Evolutionary conservation across 225 moss, liverwort and hornwort species (phyloP).

Genomic region (Ulota crispa): DNA sequence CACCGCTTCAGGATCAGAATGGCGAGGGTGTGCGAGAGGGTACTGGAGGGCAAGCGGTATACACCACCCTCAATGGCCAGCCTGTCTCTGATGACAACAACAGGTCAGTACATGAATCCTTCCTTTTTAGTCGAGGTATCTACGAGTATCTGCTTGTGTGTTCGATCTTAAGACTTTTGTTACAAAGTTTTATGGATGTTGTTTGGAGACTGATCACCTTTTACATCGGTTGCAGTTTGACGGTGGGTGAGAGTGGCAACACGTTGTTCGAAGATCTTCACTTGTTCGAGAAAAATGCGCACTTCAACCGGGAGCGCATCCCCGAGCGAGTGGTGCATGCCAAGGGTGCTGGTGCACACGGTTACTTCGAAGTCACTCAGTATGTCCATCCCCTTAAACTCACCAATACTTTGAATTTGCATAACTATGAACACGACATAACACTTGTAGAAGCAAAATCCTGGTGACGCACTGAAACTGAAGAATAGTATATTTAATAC

Average conservation of each 20-base stretch:
- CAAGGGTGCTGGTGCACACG: conserved; percentile 77
- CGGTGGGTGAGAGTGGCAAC: conserved; percentile 72
- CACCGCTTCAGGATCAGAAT: not conserved
- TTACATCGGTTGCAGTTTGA: conserved; percentile 29
- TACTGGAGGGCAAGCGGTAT: conserved; percentile 17
- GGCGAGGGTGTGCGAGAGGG: conserved; percentile 21
- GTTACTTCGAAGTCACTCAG: conserved; percentile 94
- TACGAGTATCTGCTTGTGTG: not conserved
- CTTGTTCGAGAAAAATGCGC: conserved; percentile 51
- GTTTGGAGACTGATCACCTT: no score
- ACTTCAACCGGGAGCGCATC: conserved; percentile 53
- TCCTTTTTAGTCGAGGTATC: no score
- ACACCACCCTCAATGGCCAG: conserved; percentile 32
- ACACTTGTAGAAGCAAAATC: no score
- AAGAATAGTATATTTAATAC: not conserved
- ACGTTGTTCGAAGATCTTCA: conserved; percentile 68
- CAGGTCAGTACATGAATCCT: conserved; percentile 6
- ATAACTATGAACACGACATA: no score
- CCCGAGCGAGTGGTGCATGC: conserved; percentile 69
- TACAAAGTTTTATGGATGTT: no score
- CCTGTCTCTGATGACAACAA: conserved; percentile 43
- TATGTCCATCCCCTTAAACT: conserved; percentile 16
- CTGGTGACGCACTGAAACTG: no score
- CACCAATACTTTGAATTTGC: no score
- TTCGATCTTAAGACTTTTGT: no score